These are phyloP conservation scores for Chaetomium tenue DNA, from an alignment of 495 filamentous ascomycete species.

Conservation along the genomic window DNA sequence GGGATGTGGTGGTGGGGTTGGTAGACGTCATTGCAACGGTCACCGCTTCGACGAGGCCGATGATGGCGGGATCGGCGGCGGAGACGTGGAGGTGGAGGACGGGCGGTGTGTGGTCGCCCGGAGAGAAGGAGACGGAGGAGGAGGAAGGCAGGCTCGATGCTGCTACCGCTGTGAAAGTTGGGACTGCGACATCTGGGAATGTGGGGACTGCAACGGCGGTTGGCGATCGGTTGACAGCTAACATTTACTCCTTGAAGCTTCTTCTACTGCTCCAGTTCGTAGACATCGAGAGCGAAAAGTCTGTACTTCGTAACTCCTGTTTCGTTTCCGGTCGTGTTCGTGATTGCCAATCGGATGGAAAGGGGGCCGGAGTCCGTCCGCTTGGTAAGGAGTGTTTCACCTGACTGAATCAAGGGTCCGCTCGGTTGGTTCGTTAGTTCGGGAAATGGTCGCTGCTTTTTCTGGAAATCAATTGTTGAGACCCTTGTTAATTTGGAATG, in stretches of 20 bases:
- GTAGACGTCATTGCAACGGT: conserved; percentile 11
- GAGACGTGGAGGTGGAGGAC: conserved; percentile 16
- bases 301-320: too few relatives aligned
- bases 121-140: conserved; percentile 29
- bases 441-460: not conserved
- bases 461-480: too few relatives aligned
- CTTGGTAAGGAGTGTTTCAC: conserved; percentile 15
- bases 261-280: not conserved
- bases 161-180: conserved; percentile 32
- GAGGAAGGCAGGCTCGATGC: conserved; percentile 27
- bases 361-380: not conserved
- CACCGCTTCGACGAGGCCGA: not conserved
- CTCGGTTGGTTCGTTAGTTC: conserved; percentile 2
- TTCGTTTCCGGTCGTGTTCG: not conserved
- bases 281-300: conserved; percentile 8
- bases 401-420: conserved; percentile 7
- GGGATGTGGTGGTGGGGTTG: conserved; percentile 12
- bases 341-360: conserved; percentile 10
- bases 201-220: conserved; percentile 13
- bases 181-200: conserved; percentile 24
- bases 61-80: not conserved
- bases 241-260: conserved; percentile 13
- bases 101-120: conserved; percentile 20
- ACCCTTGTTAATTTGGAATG: not conserved
- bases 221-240: conserved; percentile 5